These are phyloP conservation scores for Rhodosporidiobolus odoratus DNA, from an alignment of 768 basidiomycete species.

Conservation along the genomic window DNA sequence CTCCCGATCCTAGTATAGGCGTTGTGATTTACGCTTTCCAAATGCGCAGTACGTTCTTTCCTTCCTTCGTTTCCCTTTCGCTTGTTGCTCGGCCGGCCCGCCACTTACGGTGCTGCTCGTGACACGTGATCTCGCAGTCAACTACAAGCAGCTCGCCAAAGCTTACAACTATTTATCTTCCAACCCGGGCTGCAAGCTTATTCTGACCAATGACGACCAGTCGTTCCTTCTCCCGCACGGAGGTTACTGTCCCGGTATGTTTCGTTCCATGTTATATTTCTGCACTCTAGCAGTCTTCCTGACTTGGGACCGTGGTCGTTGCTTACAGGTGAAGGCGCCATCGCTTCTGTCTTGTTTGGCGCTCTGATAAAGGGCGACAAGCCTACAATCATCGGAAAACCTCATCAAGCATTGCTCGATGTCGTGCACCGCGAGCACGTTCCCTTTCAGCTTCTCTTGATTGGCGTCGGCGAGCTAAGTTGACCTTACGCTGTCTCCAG, in stretches of 20 bases:
- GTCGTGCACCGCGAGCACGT: conserved; percentile 72
- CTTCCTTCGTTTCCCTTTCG: no score
- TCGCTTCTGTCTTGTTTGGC: conserved; percentile 74
- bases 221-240: conserved; percentile 65
- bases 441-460: neutral
- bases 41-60: conserved; percentile 52
- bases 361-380: conserved; percentile 52
- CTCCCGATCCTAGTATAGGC: conserved; percentile 63
- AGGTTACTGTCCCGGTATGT: conserved; percentile 62
- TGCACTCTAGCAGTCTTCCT: neutral
- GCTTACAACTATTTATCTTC: conserved; percentile 77
- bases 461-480: no score
- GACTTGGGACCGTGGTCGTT: conserved; percentile 18
- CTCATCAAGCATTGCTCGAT: conserved; percentile 78
- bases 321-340: conserved; percentile 56
- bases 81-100: no score
- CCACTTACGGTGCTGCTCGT: no score
- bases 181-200: conserved; percentile 62
- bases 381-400: conserved; percentile 80
- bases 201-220: conserved; percentile 86
- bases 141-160: conserved; percentile 87
- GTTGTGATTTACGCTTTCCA: conserved; percentile 90
- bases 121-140: no score
- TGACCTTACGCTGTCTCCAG: conserved; percentile 54
- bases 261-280: conserved; percentile 46